Conservation (phyloP, 345 rosid species). For the Cardamine resedifolia region DNA sequence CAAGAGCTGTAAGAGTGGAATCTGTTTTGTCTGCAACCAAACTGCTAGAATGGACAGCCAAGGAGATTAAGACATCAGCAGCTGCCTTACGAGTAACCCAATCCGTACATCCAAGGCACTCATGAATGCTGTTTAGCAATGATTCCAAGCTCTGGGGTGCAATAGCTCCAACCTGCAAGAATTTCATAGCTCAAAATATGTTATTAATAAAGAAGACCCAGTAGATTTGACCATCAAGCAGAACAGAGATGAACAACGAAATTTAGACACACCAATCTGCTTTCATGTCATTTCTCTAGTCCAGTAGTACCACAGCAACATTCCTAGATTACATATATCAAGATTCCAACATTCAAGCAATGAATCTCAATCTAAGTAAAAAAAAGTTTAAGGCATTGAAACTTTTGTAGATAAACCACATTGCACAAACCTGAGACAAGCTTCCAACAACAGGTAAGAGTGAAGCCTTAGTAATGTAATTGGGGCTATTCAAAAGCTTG, state of each 20-base stretch:
- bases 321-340: slow-evolving; percentile 2
- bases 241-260: background rate
- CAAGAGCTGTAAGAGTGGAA: slow-evolving; percentile 67
- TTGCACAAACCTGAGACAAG: slow-evolving; percentile 75
- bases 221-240: slow-evolving; percentile 7
- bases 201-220: background rate
- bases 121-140: slow-evolving; percentile 77
- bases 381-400: background rate
- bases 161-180: slow-evolving; percentile 81
- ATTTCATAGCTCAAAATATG: background rate
- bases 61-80: slow-evolving; percentile 70
- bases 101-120: slow-evolving; percentile 81
- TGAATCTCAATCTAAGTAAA: background rate
- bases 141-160: slow-evolving; percentile 77
- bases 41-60: slow-evolving; percentile 77
- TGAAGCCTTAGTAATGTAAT: slow-evolving; percentile 70
- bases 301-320: background rate
- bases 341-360: background rate
- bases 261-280: background rate
- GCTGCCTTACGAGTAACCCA: slow-evolving; percentile 97
- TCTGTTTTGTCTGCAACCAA: slow-evolving; percentile 65
- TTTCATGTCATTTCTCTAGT: background rate
- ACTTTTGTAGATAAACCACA: slow-evolving; percentile 4
- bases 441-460: slow-evolving; percentile 73
- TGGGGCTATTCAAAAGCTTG: slow-evolving; percentile 79